Evolutionary conservation across 2,329 filamentous ascomycete genomes (phyloP).

Genomic region (Xylaria digitata): DNA sequence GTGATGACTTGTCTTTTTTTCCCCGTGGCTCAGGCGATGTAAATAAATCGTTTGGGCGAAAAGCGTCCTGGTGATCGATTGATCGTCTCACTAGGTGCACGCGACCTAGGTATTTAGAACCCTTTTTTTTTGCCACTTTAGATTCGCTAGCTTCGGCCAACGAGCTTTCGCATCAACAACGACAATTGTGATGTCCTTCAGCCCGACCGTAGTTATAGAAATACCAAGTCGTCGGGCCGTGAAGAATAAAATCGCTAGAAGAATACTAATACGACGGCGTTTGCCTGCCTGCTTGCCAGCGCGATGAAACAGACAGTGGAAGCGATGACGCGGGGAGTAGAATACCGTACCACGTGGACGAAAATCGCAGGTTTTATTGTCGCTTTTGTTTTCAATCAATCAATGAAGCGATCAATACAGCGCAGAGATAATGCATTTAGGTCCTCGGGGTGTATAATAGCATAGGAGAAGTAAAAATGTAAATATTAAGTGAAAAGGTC

Average conservation of each 20-base stretch:
- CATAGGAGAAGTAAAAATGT: not conserved
- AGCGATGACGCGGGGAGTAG: conserved; percentile 17
- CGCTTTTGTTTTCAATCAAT: not conserved
- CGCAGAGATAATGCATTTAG: not conserved
- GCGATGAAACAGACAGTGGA: conserved; percentile 6
- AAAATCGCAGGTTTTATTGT: not conserved
- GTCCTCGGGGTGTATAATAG: not conserved
- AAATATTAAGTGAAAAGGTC: not conserved
- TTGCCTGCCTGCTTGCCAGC: not conserved
- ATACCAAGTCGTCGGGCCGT: not conserved
- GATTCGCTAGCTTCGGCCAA: not conserved
- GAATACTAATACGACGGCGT: not conserved
- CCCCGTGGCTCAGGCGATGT: not conserved
- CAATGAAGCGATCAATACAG: not conserved
- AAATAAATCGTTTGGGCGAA: not conserved
- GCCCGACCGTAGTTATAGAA: not conserved
- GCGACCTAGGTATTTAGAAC: not conserved
- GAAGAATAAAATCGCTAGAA: not conserved
- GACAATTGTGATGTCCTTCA: not conserved
- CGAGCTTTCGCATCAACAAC: not conserved
- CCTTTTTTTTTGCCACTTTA: not conserved
- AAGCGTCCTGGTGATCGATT: not conserved
- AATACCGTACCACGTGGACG: conserved; percentile 22
- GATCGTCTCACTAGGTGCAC: not conserved
- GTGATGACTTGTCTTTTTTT: not conserved